Evolutionary conservation across 805 yeast species (phyloP).

Genomic region (Cyberlindnera xishuangbannaensis): DNA sequence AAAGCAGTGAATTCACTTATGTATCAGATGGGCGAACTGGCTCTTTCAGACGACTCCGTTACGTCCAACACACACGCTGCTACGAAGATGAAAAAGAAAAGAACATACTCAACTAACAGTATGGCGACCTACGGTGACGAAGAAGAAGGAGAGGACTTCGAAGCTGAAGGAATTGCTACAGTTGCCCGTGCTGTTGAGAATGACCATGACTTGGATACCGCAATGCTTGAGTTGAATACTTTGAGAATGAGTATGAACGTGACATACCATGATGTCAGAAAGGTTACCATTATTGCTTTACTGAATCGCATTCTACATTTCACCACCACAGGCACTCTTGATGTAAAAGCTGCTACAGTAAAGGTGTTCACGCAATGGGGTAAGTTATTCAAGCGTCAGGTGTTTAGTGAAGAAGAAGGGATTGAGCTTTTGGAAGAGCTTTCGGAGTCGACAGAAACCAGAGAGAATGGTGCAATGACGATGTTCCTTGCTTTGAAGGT

Average conservation of each 20-base stretch:
- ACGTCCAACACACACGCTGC: slow-evolving; percentile 38
- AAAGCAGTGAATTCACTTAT: slow-evolving; percentile 31
- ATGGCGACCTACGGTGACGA: slow-evolving; percentile 49
- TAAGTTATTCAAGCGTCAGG: slow-evolving; percentile 73
- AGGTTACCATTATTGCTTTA: slow-evolving; percentile 72
- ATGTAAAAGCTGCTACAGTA: slow-evolving; percentile 66
- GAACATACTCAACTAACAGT: slow-evolving; percentile 36
- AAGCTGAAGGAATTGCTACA: slow-evolving; percentile 88
- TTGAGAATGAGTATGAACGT: slow-evolving; percentile 97
- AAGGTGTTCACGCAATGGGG: slow-evolving; percentile 83
- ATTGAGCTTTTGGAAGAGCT: slow-evolving; percentile 52
- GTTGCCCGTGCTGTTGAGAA: slow-evolving; percentile 88
- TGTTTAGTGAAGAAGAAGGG: slow-evolving; percentile 74
- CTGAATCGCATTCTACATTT: slow-evolving; percentile 64
- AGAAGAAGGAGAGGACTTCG: slow-evolving; percentile 77
- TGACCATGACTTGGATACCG: slow-evolving; percentile 90
- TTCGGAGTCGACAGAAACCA: slow-evolving; percentile 37
- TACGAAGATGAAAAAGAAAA: slow-evolving; percentile 37
- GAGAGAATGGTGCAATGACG: slow-evolving; percentile 37
- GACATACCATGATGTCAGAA: slow-evolving; percentile 85
- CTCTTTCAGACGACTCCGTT: slow-evolving; percentile 54
- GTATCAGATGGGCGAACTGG: slow-evolving; percentile 42
- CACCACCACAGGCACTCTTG: slow-evolving; percentile 70
- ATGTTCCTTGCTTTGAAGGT: slow-evolving; percentile 46
- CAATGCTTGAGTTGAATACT: slow-evolving; percentile 86